Evolutionary conservation across 345 rosid species (phyloP), one percentile per base, ranked within the genome.

Genomic region (Rhizophora apiculata): DNA sequence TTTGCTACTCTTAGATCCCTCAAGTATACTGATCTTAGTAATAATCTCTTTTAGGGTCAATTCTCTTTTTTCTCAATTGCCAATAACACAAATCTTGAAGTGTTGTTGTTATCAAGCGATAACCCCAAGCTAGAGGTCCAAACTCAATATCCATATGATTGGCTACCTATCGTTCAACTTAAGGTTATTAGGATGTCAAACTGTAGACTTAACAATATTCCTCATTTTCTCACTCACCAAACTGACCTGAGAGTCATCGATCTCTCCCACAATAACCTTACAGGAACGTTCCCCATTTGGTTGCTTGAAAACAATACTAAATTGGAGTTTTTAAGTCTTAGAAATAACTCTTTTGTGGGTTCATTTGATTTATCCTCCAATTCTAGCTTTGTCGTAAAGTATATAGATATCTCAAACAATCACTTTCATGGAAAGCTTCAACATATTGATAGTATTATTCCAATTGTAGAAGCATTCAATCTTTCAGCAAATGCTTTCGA

Each of bases 241-340:
- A 16, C 1, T 30, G 43, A 29, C 1, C 4, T 65, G 1, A 49
- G 39, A 30, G 18, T 20, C 1, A 15, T 51, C 19, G 68, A 51
- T 52, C 57, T 65, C 39, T 65, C 68, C 18, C 34, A 18, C 43
- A 65, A 65, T 24, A 51, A 30, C 7, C 4, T 65, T 1, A 30
- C 24, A 27, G 58, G 43, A 65, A 30, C 19, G 1, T 65, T 65
- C 58, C 68, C 59, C 8, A 48, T 7, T 10, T 65, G 68, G 68
- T 30, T 65, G 29, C 68, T 65, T 9, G 27, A 51, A 30, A 65
- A 65, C 58, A 65, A 65, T 18, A 16, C n/a, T 6, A 8, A 51
- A 6, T 51, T 65, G 16, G 39, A 49, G 5, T 8, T 15, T 8
- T 34, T 51, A 2, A 27, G 15, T 51, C 37, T 65, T 18, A 65